Conservation (phyloP, 2,329 filamentous ascomycete species). For the Aspergillus proliferans region DNA sequence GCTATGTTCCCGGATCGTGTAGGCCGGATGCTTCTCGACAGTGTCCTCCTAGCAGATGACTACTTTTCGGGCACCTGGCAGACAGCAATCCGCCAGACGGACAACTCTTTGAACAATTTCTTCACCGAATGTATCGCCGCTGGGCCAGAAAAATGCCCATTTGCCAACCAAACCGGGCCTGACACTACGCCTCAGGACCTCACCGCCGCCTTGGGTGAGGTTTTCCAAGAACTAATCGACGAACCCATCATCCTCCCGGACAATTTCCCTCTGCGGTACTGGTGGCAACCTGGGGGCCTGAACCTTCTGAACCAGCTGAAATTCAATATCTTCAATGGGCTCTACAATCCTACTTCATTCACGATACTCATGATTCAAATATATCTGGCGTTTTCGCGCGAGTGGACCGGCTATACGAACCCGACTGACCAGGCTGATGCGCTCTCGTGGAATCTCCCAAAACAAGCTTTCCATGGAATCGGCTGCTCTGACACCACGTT, state of each 20-base stretch:
- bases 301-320: background rate
- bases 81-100: background rate
- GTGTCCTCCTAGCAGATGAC: slow-evolving; percentile 9
- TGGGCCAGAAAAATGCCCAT: no score
- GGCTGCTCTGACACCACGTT: slow-evolving; percentile 1
- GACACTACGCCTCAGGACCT: slow-evolving; percentile 2
- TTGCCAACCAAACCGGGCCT: background rate
- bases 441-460: background rate
- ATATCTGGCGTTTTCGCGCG: background rate
- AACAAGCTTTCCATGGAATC: background rate
- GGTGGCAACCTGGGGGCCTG: background rate
- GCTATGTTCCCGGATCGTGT: slow-evolving; percentile 12
- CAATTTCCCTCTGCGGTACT: no score
- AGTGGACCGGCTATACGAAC: background rate
- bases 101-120: background rate
- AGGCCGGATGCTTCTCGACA: slow-evolving; percentile 9
- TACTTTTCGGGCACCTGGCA: slow-evolving; percentile 3
- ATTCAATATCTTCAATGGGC: background rate
- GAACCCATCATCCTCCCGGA: background rate
- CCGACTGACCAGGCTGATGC: background rate
- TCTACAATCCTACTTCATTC: background rate
- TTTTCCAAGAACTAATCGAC: background rate
- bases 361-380: background rate
- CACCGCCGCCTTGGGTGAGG: background rate
- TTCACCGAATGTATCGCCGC: background rate